Conservation (phyloP, 2,329 filamentous ascomycete species). For the Cladorrhinum sp. region DNA sequence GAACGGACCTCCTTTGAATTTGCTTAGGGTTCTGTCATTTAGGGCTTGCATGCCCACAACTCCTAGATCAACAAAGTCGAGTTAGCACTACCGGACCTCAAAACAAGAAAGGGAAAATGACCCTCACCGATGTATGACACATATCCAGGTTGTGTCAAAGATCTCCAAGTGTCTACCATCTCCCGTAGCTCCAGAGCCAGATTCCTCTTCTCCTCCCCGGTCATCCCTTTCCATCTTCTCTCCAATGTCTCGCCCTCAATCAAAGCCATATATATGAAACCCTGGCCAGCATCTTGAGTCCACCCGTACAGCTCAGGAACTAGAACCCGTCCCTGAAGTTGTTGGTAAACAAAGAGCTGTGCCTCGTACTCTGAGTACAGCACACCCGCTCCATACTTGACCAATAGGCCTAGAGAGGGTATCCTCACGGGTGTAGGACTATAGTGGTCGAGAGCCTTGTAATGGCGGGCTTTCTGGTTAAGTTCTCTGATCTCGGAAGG, state of each 20-base stretch:
- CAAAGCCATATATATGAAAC: conserved; percentile 8
- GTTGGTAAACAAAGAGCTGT: background rate
- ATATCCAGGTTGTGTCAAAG: background rate
- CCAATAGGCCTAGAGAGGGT: background rate
- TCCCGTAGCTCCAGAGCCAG: background rate
- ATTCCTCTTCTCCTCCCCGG: background rate
- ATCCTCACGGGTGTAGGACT: conserved; percentile 1
- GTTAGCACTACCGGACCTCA: no score
- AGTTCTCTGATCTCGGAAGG: conserved; percentile 1
- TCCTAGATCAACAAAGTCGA: background rate
- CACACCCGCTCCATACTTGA: conserved; percentile 5
- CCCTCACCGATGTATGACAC: conserved; percentile 5
- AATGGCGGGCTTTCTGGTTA: background rate
- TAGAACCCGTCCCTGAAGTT: background rate
- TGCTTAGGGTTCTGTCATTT: conserved; percentile 5
- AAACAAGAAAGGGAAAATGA: background rate
- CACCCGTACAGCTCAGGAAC: conserved; percentile 7
- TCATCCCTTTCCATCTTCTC: background rate
- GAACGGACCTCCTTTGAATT: background rate
- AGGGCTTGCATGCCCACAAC: conserved; percentile 1
- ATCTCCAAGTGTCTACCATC: conserved; percentile 5
- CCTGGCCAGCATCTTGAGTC: conserved; percentile 4
- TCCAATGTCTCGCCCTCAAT: conserved; percentile 2
- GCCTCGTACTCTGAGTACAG: background rate
- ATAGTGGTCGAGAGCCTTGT: background rate